Conservation (phyloP, 345 rosid species). For the Aethionema arabicum region DNA sequence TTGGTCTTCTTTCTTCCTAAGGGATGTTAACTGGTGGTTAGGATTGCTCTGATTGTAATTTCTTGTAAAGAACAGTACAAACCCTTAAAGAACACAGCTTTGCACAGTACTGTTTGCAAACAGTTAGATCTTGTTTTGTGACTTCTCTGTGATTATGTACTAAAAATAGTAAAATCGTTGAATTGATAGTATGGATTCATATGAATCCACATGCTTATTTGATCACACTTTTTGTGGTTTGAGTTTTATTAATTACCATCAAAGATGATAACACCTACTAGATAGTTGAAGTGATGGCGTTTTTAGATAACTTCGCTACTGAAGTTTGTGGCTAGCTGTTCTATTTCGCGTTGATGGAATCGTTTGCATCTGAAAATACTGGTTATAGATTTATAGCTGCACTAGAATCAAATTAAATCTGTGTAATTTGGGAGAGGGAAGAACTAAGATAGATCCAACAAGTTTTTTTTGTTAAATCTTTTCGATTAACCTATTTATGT, state of each 20-base stretch:
- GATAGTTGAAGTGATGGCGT: not conserved
- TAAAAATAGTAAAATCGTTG: too few species aligned
- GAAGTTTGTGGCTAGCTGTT: not conserved
- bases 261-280: not conserved
- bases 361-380: not conserved
- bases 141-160: too few species aligned
- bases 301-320: not conserved
- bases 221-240: not conserved
- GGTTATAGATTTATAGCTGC: not conserved
- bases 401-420: too few species aligned
- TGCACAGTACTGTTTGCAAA: not conserved
- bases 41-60: not conserved
- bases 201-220: not conserved
- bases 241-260: not conserved
- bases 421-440: slow-evolving; percentile 43
- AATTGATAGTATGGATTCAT: too few species aligned
- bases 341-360: not conserved
- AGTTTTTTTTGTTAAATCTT: too few species aligned
- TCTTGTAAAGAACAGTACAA: not conserved
- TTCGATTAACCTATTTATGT: too few species aligned
- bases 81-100: not conserved
- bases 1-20: not conserved
- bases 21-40: slow-evolving; percentile 4
- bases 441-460: slow-evolving; percentile 22
- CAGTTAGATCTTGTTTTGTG: too few species aligned